These are phyloP conservation scores for Trichosporon ovoides DNA, from an alignment of 1,284 basidiomycete genomes.

Conservation along the genomic window DNA sequence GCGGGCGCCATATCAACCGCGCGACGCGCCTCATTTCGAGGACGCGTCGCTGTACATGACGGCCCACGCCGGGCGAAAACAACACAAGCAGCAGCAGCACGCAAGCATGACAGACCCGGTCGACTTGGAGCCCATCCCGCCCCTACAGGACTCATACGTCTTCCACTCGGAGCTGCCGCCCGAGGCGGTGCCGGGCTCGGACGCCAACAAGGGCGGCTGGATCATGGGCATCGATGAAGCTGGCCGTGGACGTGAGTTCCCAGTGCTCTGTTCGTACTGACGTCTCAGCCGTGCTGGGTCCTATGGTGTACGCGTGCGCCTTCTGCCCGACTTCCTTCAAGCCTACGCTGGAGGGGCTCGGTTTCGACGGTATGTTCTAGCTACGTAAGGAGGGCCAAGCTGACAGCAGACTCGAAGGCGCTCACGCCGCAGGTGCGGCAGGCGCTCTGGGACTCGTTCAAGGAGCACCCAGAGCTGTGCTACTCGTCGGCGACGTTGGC, in stretches of 20 bases:
- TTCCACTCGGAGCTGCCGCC: slow-evolving; percentile 75
- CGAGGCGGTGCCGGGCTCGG: slow-evolving; percentile 39
- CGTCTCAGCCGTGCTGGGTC: slow-evolving; percentile 47
- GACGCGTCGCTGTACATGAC: background rate
- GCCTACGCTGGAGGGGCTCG: slow-evolving; percentile 67
- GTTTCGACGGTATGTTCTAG: slow-evolving; percentile 66
- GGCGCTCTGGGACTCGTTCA: slow-evolving; percentile 38
- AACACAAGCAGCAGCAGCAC: background rate
- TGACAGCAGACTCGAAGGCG: slow-evolving; percentile 69
- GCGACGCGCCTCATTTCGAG: slow-evolving; percentile 8
- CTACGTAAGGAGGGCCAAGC: background rate
- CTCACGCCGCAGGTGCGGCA: slow-evolving; percentile 70
- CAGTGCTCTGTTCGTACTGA: slow-evolving; percentile 2
- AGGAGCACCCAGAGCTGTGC: slow-evolving; percentile 29
- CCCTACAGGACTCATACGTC: slow-evolving; percentile 68
- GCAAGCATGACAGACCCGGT: slow-evolving; percentile 37
- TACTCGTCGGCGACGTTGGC: slow-evolving; percentile 52
- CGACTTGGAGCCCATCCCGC: slow-evolving; percentile 54
- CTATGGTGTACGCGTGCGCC: slow-evolving; percentile 90
- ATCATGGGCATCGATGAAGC: slow-evolving; percentile 95
- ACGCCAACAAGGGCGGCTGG: slow-evolving; percentile 54
- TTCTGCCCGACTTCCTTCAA: slow-evolving; percentile 81
- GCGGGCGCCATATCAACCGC: background rate
- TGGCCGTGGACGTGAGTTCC: slow-evolving; percentile 66
- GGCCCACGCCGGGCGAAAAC: background rate